Evolutionary conservation across 345 rosid genomes (phyloP), one percentile per base, ranked within the genome.

Genomic region (Arabis hirsuta): DNA sequence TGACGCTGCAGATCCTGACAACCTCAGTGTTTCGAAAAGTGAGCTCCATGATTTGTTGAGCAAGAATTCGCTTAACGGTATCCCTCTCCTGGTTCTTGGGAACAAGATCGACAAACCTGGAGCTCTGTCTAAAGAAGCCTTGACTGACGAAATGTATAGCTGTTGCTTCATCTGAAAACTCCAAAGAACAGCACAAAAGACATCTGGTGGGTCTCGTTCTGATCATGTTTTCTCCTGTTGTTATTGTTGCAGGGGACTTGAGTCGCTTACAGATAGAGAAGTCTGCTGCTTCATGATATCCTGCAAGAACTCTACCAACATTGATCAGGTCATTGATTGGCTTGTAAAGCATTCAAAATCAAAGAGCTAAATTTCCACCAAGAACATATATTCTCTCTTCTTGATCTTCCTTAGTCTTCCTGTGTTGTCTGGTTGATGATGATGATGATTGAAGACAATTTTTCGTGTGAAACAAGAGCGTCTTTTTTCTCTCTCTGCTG

Each of bases 241-340:
- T 22, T 68, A 51, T 76, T 67, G n/a, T 57, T 20, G 53, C 80
- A 87, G 92, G 89, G 89, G 78, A 26, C 90, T 92, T 43, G 77
- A 81, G 63, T 83, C 88, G 0, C 85, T 92, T 11, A 74, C 90
- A 1, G 96, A 86, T 68, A 83, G 98, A 80, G 96, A 92, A 80
- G 98, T 92, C 9, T 92, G 98, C 79, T 90, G 93, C 81, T 85
- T 80, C 74, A 92, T 90, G 96, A 92, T 92, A 72, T 92, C 98
- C 4, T 90, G 98, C 96, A 92, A 87, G 86, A 87, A 92, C 84
- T 87, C 96, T 1, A 84, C 89, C 50, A 92, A 92, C 82, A 87
- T 92, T 19, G 98, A 90, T 62, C 83, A 84, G 0, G 96, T 92
- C 55, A 90, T 92, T 58, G 91, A 92, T 73, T 92, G 98, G 98